Conservation (phyloP, 2,329 filamentous ascomycete species). For the Verticillium dahliae region DNA sequence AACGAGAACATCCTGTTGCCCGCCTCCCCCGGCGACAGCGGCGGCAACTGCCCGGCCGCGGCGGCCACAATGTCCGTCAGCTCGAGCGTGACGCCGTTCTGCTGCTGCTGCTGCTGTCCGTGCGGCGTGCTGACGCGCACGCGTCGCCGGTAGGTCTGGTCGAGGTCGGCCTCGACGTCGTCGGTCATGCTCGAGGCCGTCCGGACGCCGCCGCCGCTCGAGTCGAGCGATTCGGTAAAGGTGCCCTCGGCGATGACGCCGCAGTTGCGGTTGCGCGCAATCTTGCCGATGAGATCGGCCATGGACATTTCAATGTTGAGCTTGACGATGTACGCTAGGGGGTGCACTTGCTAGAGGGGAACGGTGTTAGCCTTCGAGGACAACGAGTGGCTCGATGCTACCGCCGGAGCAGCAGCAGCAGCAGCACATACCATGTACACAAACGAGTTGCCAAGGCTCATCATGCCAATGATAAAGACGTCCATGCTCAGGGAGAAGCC, state of each 20-base stretch:
- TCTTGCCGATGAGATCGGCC: slow-evolving; percentile 41
- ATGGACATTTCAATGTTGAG: slow-evolving; percentile 49
- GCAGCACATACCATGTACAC: slow-evolving; percentile 11
- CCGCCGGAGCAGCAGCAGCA: neutral
- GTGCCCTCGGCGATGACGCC: slow-evolving; percentile 4
- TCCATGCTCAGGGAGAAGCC: slow-evolving; percentile 19
- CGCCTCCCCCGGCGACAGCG: neutral
- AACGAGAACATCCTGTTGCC: neutral
- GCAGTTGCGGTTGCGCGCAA: slow-evolving; percentile 16
- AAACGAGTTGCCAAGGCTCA: neutral
- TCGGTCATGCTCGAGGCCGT: too few species aligned
- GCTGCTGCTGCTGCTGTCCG: too few species aligned
- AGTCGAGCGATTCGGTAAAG: slow-evolving; percentile 1
- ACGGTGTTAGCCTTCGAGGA: too few species aligned
- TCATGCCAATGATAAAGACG: slow-evolving; percentile 4
- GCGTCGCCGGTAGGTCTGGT: neutral
- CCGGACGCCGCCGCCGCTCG: neutral
- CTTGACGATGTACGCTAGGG: slow-evolving; percentile 44
- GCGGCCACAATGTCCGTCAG: neutral
- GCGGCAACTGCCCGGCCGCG: neutral
- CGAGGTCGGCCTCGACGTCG: neutral
- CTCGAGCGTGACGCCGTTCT: neutral
- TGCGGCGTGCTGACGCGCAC: neutral
- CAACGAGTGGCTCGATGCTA: neutral
- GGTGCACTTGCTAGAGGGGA: slow-evolving; percentile 42